Evolutionary conservation across 2,329 filamentous ascomycete genomes (phyloP), one percentile per base, ranked within the genome.

Genomic region (Huntiella decipiens): DNA sequence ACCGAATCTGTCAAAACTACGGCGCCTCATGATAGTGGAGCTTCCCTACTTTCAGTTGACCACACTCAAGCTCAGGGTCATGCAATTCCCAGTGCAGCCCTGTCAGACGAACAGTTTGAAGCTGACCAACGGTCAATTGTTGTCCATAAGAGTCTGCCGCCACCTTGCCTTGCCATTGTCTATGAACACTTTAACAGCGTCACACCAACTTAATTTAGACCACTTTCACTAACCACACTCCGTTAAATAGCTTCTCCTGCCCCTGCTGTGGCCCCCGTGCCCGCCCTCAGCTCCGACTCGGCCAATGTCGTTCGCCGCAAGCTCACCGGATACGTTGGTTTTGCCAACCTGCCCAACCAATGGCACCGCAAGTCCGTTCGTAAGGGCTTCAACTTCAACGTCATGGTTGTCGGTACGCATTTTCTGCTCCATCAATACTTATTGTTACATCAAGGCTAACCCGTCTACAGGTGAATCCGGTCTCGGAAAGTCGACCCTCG

Each of bases 281-380:
- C 57, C 44, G 32, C 32, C 6, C 13, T 41, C 13, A 69, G 74
- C 54, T 66, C 71, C 55, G 81, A 85, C 58, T 80, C 80, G 72
- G 79, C 79, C 66, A 96, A 98, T 71, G 93, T 98, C 63, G 88
- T 98, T 57, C 84, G 91, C 66, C 78, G 91, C 66, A 98, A 98
- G 73, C 71, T 98, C 61, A 96, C 91, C 43, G 91, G 91, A 60
- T 98, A 96, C 58, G 91, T 98, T 58, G 91, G 91, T 54, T 98
- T 98, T 60, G 91, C 91, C 64, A 98, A 98, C 64, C 68, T 98
- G 61, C 91, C 91, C 53, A 98, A 98, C 70, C 91, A 98, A 68
- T 98, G 91, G 91, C 91, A 98, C 73, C 88, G 91, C 66, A 98
- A 98, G 81, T 95, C 87, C 77, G 91, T 98, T 59, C 85, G 91